Conservation (phyloP, 1,284 basidiomycete genomes). For the Megacollybia platyphylla region DNA sequence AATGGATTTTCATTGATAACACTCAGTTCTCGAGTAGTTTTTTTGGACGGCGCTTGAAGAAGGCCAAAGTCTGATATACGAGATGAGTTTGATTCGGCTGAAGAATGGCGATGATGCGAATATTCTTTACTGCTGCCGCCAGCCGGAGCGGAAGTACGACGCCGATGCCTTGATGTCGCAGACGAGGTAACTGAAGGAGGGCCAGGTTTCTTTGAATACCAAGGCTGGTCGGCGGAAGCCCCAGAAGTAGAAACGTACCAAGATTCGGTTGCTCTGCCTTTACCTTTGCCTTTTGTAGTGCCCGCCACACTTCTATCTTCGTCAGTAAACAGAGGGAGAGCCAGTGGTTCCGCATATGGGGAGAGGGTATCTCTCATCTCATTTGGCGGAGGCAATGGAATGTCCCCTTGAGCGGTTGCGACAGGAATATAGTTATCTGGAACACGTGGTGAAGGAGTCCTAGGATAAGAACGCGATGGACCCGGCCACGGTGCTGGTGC, state of each 20-base stretch:
- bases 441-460: not conserved
- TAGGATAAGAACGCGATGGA: not conserved
- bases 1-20: not conserved
- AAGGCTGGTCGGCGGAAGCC: not conserved
- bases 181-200: not conserved
- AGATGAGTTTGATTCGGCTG: not conserved
- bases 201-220: not conserved
- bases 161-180: not conserved
- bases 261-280: not conserved
- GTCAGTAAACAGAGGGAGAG: not conserved
- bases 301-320: not conserved
- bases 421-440: conserved; percentile 1
- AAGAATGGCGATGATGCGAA: not conserved
- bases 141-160: not conserved
- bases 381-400: not conserved
- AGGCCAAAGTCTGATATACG: not conserved
- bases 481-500: not conserved
- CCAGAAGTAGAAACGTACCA: not conserved
- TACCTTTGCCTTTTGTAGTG: not conserved
- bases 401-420: not conserved
- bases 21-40: not conserved
- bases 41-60: not conserved
- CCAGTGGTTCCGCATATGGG: not conserved
- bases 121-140: not conserved
- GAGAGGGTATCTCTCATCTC: not conserved